phyloP scores from a whole-genome alignment of 208 protist genomes.

The Acanthamoeba quina region DNA sequence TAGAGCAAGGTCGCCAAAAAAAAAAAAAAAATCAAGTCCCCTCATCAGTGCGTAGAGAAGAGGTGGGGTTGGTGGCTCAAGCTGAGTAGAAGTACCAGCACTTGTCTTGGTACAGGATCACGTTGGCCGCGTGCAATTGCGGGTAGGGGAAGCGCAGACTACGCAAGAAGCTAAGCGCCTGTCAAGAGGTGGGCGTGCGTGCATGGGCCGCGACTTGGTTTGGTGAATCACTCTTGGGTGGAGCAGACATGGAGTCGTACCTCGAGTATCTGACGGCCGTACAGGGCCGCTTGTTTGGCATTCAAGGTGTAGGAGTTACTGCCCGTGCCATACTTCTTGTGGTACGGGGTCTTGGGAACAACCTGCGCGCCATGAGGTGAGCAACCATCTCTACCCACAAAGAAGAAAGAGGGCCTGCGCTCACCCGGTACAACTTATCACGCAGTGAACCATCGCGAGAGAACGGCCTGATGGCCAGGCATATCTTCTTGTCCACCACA shows the following conservation, averaged over 20 bases:
- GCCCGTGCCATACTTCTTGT: conserved; percentile 6
- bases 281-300: not conserved
- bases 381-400: not conserved
- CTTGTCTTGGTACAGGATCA: conserved; percentile 39
- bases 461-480: not conserved
- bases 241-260: not conserved
- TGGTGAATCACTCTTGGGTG: too few relatives aligned
- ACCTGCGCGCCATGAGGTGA: not conserved
- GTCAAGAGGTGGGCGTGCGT: not conserved
- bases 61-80: not conserved
- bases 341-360: not conserved
- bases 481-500: conserved; percentile 37
- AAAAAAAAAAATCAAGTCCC: not conserved
- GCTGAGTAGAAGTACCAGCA: conserved; percentile 9
- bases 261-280: conserved; percentile 58
- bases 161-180: conserved; percentile 54
- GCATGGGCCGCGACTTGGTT: too few relatives aligned
- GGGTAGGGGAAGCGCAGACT: conserved; percentile 43
- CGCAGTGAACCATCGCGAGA: not conserved
- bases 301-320: not conserved
- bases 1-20: not conserved
- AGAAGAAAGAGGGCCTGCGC: not conserved
- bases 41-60: not conserved
- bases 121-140: conserved; percentile 58
- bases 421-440: conserved; percentile 27